Evolutionary conservation across 2,329 filamentous ascomycete genomes (phyloP), one percentile per base, ranked within the genome.

Genomic region (Stenocarpella maydis): DNA sequence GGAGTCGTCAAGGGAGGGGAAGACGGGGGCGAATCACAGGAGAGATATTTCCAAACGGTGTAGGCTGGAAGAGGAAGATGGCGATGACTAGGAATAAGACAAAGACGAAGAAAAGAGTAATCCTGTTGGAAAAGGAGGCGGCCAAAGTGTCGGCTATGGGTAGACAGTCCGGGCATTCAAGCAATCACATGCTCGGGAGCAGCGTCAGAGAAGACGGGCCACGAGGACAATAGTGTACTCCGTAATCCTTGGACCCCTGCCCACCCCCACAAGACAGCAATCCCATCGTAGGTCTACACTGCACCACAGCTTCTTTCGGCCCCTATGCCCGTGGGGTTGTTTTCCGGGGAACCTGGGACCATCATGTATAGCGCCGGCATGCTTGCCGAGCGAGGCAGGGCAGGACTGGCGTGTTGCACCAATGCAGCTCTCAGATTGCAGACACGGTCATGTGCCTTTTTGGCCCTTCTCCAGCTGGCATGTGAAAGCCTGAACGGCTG

Each of bases 391-490:
- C 12, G 34, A 5, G 2, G 34, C 34, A 37, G 31, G 9, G 34
- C 34, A 9, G 34, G 4, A 8, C 34, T 47, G 43, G 43, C 39
- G 61, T 64, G 39, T 70, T 52, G 65, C 69, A 65, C n/a, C 31
- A 45, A 49, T 50, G 41, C 54, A 66, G 49, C 54, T 55, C 53
- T 63, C 37, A 19, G 47, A 41, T 28, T 60, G 26, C 34, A 53
- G 41, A 64, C 53, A 52, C 28, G 47, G 67, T 71, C 69, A 71
- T 71, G 69, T 67, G 69, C 31, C 55, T 39, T 14, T 67, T n/a
- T 19, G 3, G 14, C 43, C 49, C 31, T 63, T 45, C 43, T 65
- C 53, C 37, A 37, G 41, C n/a, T 71, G 67, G 55, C 70, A 71
- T 71, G 70, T 71, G 70, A 71, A 43, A 55, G 53, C 69, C 26